Base-by-base conservation (phyloP, 176 grass and related monocot genomes). In the Musa beccarii region DNA sequence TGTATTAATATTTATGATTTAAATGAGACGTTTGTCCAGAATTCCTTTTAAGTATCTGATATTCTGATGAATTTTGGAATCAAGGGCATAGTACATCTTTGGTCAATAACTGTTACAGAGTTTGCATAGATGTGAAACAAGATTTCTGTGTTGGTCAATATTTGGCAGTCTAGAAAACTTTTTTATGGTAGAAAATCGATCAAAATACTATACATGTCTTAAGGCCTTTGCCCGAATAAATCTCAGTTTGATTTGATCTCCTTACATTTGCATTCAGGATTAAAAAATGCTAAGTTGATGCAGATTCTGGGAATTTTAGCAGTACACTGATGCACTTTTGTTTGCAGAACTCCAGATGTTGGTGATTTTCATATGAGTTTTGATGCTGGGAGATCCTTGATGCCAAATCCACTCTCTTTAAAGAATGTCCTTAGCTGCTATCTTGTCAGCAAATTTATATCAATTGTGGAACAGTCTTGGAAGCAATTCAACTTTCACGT, bases 371-470 rank as follows among this genome's bases (percentile, higher is more conserved):
- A 7, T 74, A 19, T 83, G 71, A 76, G 8, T 5, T 72, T 79
- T 89, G 76, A 51, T 69, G 15, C 59, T 17, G 12, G 71, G 59
- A 52, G 25, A 66, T 49, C 65, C 79, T 65, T 85, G 19, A 55
- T 79, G 22, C 19, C 43, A 34, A 23, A 70, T 76, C 16, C 16
- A 21, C 68, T 75, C 65, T 24, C 8, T 52, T 52, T 12, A 70
- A 66, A 86, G 34, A 83, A 92, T 96, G 92, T 72, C 92, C 29
- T 76, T 77, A 24, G 69, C 73, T 69, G 49, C 74, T 49, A 66
- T 94, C 78, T 85, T 83, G 79, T 84, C 78, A 11, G 87, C 84
- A 51, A 89, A 91, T 71, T 89, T 83, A 57, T 72, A 82, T 84
- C 88, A 87, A 59, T 61, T 98, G 64, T 81, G 86, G 68, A 89